Base-by-base conservation (phyloP, 2,329 filamentous ascomycete species). In the Xylariaceae sp. region DNA sequence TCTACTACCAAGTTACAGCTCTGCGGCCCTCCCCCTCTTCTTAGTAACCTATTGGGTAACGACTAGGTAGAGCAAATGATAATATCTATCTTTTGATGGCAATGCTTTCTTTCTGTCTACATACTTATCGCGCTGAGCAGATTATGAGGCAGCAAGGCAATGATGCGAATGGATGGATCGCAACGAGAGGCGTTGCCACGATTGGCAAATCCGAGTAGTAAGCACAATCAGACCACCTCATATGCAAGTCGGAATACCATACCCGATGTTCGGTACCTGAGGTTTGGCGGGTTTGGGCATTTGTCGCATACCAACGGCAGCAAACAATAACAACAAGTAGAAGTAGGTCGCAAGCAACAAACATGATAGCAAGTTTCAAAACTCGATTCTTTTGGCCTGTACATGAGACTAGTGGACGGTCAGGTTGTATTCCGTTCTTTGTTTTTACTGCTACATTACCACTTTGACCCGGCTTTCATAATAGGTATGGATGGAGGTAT, bases 231-330 rank as follows among this genome's bases (percentile, higher is more conserved):
- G 50, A 39, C 39, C 39, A 59, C 53, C 23, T 51, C 41, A 18
- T 8, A 55, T 56, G 49, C 52, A 53, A 60, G 60, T 51, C 55
- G 58, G 53, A 58, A 56, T 55, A 55, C 58, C 61, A 56, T 53
- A 51, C 61, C 61, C 61, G 61, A 62, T 58, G 9, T 58, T 60
- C 61, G 61, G 61, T 61, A 60, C 45, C 51, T 56, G 52, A 50
- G 4, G 35, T 44, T 58, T 30, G 23, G 23, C 3, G 3, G 23
- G 23, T 30, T 30, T 30, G 23, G 53, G 50, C 10, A 34, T 39
- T 23, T 18, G 41, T 48, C 41, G 18, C 34, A 58, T 7, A 39
- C 41, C 37, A 13, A 30, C 23, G 41, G 48, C 39, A 57, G 37
- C 37, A 15, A 44, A 50, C 39, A 44, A 30, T 4, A 30, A 30